Evolutionary conservation across 306 rosid genomes (phyloP).

Genomic region (Boehmeria nivea): DNA sequence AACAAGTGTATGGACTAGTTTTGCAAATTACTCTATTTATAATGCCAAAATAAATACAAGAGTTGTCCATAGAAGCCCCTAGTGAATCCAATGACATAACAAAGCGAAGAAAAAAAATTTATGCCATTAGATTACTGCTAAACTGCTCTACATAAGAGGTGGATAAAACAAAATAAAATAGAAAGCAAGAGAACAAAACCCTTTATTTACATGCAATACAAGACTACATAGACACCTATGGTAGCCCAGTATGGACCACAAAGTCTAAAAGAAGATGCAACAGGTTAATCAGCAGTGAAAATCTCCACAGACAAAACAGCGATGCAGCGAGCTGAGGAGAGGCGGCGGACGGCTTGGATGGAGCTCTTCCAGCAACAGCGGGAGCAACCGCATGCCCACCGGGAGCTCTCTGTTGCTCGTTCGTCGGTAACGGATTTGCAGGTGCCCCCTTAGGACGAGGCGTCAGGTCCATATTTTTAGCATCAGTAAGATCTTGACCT

Average conservation of each 20-base stretch:
- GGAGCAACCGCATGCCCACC: slow-evolving; percentile 70
- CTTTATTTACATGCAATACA: slow-evolving; percentile 55
- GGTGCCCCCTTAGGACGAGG: slow-evolving; percentile 50
- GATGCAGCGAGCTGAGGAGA: slow-evolving; percentile 28
- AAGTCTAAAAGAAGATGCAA: slow-evolving; percentile 30
- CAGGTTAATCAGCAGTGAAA: slow-evolving; percentile 30
- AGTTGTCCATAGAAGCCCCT: too few species aligned
- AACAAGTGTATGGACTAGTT: too few species aligned
- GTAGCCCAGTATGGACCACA: slow-evolving; percentile 13
- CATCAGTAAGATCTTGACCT: slow-evolving; percentile 77
- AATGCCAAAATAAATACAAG: too few species aligned
- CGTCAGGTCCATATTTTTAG: slow-evolving; percentile 41
- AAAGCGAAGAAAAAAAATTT: too few species aligned
- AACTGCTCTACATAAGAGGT: too few species aligned
- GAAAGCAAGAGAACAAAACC: slow-evolving; percentile 13
- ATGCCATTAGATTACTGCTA: too few species aligned
- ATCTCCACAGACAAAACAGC: slow-evolving; percentile 24
- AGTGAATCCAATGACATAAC: too few species aligned
- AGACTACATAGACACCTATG: slow-evolving; percentile 29
- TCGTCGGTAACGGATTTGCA: slow-evolving; percentile 65
- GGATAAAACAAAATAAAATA: too few species aligned
- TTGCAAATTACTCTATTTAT: too few species aligned
- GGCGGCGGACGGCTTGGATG: slow-evolving; percentile 73
- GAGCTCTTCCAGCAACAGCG: slow-evolving; percentile 86
- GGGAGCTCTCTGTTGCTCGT: slow-evolving; percentile 65